Percentiles rank a stretch among this genome's conserved stretches.
Conservation (phyloP, 2,329 filamentous ascomycete species). For the Penicillium italicum region DNA sequence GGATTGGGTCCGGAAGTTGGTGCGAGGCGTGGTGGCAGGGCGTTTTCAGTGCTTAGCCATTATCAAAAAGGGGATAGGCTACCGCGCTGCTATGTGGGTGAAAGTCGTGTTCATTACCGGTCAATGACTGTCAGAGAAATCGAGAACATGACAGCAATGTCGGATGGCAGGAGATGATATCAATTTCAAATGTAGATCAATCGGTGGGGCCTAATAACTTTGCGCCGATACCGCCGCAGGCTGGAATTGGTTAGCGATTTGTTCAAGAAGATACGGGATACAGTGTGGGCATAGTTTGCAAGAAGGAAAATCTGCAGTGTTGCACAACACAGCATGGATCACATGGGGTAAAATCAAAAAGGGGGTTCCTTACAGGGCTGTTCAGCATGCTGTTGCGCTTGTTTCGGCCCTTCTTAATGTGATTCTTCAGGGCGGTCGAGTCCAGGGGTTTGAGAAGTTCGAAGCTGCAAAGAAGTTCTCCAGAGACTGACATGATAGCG, state of each 20-base stretch:
- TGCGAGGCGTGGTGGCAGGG: background rate
- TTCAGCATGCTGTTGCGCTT: slow-evolving; percentile 93
- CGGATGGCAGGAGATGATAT: slow-evolving; percentile 7
- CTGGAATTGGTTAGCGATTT: slow-evolving; percentile 28
- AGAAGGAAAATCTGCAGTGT: slow-evolving; percentile 20
- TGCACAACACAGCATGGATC: slow-evolving; percentile 17
- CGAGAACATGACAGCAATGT: slow-evolving; percentile 9
- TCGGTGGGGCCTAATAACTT: slow-evolving; percentile 36
- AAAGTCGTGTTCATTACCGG: background rate
- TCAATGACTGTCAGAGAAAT: slow-evolving; percentile 1
- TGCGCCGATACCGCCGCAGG: slow-evolving; percentile 45
- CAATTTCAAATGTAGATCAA: slow-evolving; percentile 3
- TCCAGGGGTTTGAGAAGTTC: slow-evolving; percentile 95
- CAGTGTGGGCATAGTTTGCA: background rate
- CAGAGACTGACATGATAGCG: slow-evolving; percentile 95
- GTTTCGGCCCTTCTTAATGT: slow-evolving; percentile 97
- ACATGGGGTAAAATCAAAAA: slow-evolving; percentile 21
- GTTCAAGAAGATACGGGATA: background rate
- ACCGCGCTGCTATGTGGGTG: background rate
- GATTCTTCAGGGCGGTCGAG: slow-evolving; percentile 91
- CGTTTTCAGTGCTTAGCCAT: background rate
- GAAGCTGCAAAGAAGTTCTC: slow-evolving; percentile 91
- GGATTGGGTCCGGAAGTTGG: slow-evolving; percentile 1
- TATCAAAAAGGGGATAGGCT: background rate
- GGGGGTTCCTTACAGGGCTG: slow-evolving; percentile 71